Evolutionary conservation across 2,329 filamentous ascomycete genomes (phyloP).

Genomic region (Cordyceps fumosorosea): DNA sequence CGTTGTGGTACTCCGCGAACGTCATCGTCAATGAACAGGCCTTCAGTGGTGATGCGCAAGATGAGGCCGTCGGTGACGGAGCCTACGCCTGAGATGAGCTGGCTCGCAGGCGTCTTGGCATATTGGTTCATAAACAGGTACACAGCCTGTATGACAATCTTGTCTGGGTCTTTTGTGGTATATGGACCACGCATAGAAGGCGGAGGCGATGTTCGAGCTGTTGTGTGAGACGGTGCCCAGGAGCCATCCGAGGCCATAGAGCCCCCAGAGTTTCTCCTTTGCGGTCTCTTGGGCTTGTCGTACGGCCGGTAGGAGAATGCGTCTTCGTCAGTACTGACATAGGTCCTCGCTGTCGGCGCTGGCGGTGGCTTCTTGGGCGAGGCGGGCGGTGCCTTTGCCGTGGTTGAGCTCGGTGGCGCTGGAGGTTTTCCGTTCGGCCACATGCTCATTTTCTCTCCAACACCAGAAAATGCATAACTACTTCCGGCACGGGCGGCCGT

Average conservation of each 20-base stretch:
- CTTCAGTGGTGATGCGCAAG: conserved; percentile 85
- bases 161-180: conserved; percentile 83
- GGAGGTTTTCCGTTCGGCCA: conserved; percentile 59
- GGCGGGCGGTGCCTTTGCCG: conserved; percentile 22
- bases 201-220: conserved; percentile 75
- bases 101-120: conserved; percentile 80
- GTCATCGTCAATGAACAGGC: conserved; percentile 95
- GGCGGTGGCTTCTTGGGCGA: conserved; percentile 37
- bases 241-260: conserved; percentile 77
- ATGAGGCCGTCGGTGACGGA: conserved; percentile 88
- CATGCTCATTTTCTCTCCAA: conserved; percentile 63
- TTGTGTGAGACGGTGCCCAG: conserved; percentile 79
- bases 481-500: conserved; percentile 34
- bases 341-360: conserved; percentile 48
- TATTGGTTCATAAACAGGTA: conserved; percentile 90
- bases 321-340: conserved; percentile 56
- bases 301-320: conserved; percentile 71
- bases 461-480: conserved; percentile 57
- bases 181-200: conserved; percentile 73
- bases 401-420: conserved; percentile 24
- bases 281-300: conserved; percentile 56
- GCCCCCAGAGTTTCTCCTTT: conserved; percentile 58
- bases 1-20: conserved; percentile 84
- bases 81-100: conserved; percentile 77
- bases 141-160: conserved; percentile 91